These are phyloP conservation scores for Tricholoma hemisulphureum DNA, from an alignment of 768 basidiomycete species.

Conservation along the genomic window DNA sequence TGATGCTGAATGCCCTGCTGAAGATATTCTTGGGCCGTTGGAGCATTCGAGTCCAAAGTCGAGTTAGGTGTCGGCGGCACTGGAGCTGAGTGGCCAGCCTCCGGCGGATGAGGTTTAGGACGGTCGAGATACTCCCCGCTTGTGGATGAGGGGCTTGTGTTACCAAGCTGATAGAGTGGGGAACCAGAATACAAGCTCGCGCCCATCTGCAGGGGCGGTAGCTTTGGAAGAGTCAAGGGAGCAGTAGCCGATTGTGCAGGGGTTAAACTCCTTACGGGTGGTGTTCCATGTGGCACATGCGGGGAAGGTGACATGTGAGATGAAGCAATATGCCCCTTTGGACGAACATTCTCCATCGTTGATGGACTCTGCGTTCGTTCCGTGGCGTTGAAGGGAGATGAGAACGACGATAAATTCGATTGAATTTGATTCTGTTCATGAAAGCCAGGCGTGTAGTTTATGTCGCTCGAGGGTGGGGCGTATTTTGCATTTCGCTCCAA, in stretches of 20 bases:
- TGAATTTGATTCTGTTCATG: not conserved
- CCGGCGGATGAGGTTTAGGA: slow-evolving; percentile 14
- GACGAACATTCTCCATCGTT: slow-evolving; percentile 2
- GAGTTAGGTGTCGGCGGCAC: slow-evolving; percentile 12
- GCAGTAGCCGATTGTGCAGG: slow-evolving; percentile 11
- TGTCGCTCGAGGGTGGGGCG: slow-evolving; percentile 28
- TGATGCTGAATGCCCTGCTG: slow-evolving; percentile 78
- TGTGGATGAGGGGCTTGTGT: slow-evolving; percentile 43
- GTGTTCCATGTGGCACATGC: not conserved
- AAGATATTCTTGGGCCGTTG: slow-evolving; percentile 64
- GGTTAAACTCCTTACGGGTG: slow-evolving; percentile 6
- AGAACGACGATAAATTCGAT: not conserved
- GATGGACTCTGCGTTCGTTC: slow-evolving; percentile 1
- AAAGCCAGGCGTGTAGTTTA: not conserved
- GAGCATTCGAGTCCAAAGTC: slow-evolving; percentile 5
- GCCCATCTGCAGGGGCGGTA: slow-evolving; percentile 34
- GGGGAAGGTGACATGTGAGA: slow-evolving; percentile 4
- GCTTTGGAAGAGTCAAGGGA: slow-evolving; percentile 20
- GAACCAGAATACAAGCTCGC: slow-evolving; percentile 58
- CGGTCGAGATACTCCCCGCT: slow-evolving; percentile 23
- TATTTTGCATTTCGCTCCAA: slow-evolving; percentile 59
- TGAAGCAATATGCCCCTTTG: not conserved
- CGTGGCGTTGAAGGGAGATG: not conserved
- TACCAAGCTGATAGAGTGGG: slow-evolving; percentile 63
- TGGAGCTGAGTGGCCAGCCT: slow-evolving; percentile 8